A percentile compares a stretch with the other conserved stretches of the same genome.
These are phyloP conservation scores for Aristolochia contorta DNA, from an alignment of 164 flowering plant species.

Conservation along the genomic window DNA sequence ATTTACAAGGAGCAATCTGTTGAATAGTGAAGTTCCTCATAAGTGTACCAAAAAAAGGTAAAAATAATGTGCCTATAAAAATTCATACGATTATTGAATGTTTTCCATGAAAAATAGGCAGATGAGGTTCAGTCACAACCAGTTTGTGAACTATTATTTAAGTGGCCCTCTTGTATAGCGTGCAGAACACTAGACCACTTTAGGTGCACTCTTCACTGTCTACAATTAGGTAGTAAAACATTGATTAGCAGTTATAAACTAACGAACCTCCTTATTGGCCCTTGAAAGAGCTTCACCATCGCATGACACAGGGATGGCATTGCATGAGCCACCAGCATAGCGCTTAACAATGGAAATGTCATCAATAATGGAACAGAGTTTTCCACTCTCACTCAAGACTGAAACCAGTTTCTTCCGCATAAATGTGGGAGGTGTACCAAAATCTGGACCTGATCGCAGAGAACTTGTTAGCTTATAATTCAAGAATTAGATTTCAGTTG, in stretches of 20 bases:
- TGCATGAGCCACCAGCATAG: slow-evolving; percentile 67
- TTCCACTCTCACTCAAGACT: slow-evolving; percentile 63
- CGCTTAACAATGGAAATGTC: slow-evolving; percentile 74
- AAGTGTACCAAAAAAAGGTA: no score
- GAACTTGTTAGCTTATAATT: background rate
- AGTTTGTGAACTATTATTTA: background rate
- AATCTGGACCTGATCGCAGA: slow-evolving; percentile 64
- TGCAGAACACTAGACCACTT: no score
- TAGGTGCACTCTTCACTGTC: no score
- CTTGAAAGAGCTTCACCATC: slow-evolving; percentile 84
- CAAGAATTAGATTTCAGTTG: no score
- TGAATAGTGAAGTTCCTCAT: no score
- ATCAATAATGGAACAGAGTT: slow-evolving; percentile 69
- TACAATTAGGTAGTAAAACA: no score
- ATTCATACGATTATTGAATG: no score
- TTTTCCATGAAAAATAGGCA: no score
- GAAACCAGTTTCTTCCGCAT: slow-evolving; percentile 65
- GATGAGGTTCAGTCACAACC: background rate
- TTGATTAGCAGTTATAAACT: no score
- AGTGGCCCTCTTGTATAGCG: no score
- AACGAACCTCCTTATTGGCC: slow-evolving; percentile 72
- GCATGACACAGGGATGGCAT: slow-evolving; percentile 71
- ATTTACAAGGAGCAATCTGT: no score
- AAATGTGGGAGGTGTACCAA: slow-evolving; percentile 64
- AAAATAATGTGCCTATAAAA: no score